Conservation (phyloP, 2,329 filamentous ascomycete genomes). For the Podosphaera fusca region DNA sequence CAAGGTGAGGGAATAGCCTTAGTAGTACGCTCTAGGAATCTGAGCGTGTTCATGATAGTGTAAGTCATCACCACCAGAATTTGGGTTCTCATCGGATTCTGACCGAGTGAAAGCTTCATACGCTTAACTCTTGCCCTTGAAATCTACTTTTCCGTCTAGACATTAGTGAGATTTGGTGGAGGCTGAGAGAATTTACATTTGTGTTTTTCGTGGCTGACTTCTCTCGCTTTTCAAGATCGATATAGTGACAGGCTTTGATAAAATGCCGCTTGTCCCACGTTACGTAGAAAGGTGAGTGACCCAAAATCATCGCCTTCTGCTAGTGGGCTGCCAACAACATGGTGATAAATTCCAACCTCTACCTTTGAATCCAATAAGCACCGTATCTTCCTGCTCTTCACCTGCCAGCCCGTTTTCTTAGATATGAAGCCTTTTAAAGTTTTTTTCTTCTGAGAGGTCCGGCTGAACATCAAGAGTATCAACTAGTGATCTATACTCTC, state of each 20-base stretch:
- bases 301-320: not conserved
- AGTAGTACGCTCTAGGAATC: not conserved
- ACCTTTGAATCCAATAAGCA: too few species aligned
- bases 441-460: too few species aligned
- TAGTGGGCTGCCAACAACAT: too few species aligned
- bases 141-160: not conserved
- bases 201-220: not conserved
- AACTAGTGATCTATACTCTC: too few species aligned
- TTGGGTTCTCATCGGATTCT: not conserved
- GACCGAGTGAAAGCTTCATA: not conserved
- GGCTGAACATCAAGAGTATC: too few species aligned
- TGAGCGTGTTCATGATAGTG: not conserved
- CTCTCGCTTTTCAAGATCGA: not conserved
- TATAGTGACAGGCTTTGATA: not conserved
- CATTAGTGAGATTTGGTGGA: not conserved
- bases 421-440: too few species aligned
- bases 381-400: too few species aligned
- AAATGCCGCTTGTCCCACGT: not conserved
- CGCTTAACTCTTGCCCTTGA: not conserved
- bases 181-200: not conserved
- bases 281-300: not conserved
- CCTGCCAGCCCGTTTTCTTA: too few species aligned
- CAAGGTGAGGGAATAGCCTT: not conserved
- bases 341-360: too few species aligned
- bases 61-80: not conserved